Conservation (phyloP, 805 yeast species). For the Wickerhamia fluorescens region DNA sequence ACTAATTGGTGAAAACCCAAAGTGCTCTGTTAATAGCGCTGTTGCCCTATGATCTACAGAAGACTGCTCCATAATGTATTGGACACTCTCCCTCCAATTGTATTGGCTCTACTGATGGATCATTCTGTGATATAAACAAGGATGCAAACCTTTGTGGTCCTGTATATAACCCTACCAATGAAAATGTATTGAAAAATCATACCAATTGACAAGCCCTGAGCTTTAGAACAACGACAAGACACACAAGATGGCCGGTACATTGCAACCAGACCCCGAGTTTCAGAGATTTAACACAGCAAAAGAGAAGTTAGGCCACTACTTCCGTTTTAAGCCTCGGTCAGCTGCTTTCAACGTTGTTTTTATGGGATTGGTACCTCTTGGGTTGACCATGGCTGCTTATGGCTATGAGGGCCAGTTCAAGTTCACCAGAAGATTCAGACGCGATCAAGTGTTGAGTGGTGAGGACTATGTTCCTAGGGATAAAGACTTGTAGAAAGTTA, state of each 20-base stretch:
- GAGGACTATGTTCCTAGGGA: slow-evolving; percentile 37
- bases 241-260: slow-evolving; percentile 38
- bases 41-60: slow-evolving; percentile 23
- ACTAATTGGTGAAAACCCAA: slow-evolving; percentile 78
- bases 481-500: slow-evolving; percentile 31
- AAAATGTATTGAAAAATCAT: no score
- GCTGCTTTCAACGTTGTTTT: slow-evolving; percentile 26
- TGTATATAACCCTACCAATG: neutral
- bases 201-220: no score
- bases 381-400: slow-evolving; percentile 30
- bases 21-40: slow-evolving; percentile 68
- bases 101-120: no score
- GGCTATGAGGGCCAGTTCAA: slow-evolving; percentile 30
- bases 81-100: no score
- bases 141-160: neutral
- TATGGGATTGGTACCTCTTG: slow-evolving; percentile 35
- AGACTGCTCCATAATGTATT: no score
- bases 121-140: no score
- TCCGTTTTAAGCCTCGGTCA: slow-evolving; percentile 35
- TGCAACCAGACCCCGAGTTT: slow-evolving; percentile 35
- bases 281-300: slow-evolving; percentile 36
- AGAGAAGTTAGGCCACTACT: slow-evolving; percentile 34
- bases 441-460: slow-evolving; percentile 25
- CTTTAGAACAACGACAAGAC: no score
- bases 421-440: slow-evolving; percentile 29